A percentile compares a stretch with the other conserved stretches of the same genome.
Evolutionary conservation across 2,329 filamentous ascomycete species (phyloP).

Genomic region (Pseudocercospora pini-densiflorae): DNA sequence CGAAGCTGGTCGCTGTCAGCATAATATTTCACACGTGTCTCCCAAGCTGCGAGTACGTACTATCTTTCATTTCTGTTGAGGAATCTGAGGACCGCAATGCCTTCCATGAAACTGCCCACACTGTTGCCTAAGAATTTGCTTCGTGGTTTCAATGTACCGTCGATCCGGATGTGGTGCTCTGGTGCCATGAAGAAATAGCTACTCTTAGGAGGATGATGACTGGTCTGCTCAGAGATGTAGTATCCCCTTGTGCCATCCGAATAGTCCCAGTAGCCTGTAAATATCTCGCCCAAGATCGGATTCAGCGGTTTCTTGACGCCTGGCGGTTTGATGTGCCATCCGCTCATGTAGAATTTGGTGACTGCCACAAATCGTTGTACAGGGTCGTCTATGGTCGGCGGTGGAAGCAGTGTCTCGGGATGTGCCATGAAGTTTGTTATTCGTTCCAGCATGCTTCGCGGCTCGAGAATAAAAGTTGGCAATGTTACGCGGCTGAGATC

Average conservation of each 20-base stretch:
- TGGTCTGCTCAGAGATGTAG: conserved; percentile 97
- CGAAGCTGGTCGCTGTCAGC: conserved; percentile 61
- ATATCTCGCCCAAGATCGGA: conserved; percentile 92
- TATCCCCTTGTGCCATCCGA: conserved; percentile 83
- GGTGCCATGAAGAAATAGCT: conserved; percentile 99
- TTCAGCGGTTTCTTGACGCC: conserved; percentile 99
- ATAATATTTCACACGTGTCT: neutral
- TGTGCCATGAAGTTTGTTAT: conserved; percentile 99
- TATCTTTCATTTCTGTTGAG: conserved; percentile 89
- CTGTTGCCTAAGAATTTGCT: conserved; percentile 98
- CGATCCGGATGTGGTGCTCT: conserved; percentile 90
- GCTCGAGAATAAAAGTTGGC: conserved; percentile 97
- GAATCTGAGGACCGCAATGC: conserved; percentile 83
- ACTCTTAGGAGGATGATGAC: conserved; percentile 96
- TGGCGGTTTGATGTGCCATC: conserved; percentile 97
- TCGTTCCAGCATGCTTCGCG: conserved; percentile 95
- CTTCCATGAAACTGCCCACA: conserved; percentile 97
- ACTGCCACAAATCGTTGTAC: conserved; percentile 89
- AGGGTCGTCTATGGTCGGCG: conserved; percentile 86
- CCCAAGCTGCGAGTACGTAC: conserved; percentile 58
- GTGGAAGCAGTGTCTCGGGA: conserved; percentile 89
- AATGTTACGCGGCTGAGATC: conserved; percentile 93
- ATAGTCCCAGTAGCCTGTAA: conserved; percentile 90
- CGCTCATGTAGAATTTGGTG: conserved; percentile 96
- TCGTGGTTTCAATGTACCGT: conserved; percentile 91